Conservation (phyloP, 108 stramenopile species). For the Cyclotella distinguenda region DNA sequence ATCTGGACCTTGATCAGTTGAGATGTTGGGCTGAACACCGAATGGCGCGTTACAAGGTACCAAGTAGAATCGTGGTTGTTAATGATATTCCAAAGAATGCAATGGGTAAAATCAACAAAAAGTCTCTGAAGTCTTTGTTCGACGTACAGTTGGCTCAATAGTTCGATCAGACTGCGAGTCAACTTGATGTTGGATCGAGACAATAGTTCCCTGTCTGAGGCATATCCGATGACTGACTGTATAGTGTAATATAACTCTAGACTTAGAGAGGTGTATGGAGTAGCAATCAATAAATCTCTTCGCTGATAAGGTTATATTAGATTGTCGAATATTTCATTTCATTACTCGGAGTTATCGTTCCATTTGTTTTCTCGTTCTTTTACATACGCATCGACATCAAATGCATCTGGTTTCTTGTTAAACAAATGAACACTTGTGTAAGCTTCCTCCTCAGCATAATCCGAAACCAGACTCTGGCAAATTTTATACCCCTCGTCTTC, state of each 20-base stretch:
- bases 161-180: too few relatives aligned
- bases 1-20: slow-evolving; percentile 41
- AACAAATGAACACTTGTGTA: slow-evolving; percentile 65
- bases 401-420: slow-evolving; percentile 67
- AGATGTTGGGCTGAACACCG: slow-evolving; percentile 34
- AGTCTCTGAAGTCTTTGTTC: slow-evolving; percentile 42
- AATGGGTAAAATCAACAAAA: slow-evolving; percentile 78
- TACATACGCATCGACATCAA: slow-evolving; percentile 77
- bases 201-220: too few relatives aligned
- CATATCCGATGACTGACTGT: too few relatives aligned
- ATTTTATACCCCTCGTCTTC: slow-evolving; percentile 71
- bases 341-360: too few relatives aligned
- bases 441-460: slow-evolving; percentile 59
- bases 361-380: slow-evolving; percentile 60
- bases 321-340: too few relatives aligned
- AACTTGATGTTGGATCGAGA: too few relatives aligned
- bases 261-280: too few relatives aligned
- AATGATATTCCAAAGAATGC: slow-evolving; percentile 66
- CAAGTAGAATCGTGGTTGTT: slow-evolving; percentile 33
- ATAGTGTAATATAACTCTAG: too few relatives aligned
- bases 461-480: slow-evolving; percentile 53
- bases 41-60: slow-evolving; percentile 52
- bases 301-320: too few relatives aligned
- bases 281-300: too few relatives aligned
- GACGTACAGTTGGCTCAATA: slow-evolving; percentile 4